Evolutionary conservation across 495 filamentous ascomycete species (phyloP).

Genomic region (Xylaria flabelliformis): DNA sequence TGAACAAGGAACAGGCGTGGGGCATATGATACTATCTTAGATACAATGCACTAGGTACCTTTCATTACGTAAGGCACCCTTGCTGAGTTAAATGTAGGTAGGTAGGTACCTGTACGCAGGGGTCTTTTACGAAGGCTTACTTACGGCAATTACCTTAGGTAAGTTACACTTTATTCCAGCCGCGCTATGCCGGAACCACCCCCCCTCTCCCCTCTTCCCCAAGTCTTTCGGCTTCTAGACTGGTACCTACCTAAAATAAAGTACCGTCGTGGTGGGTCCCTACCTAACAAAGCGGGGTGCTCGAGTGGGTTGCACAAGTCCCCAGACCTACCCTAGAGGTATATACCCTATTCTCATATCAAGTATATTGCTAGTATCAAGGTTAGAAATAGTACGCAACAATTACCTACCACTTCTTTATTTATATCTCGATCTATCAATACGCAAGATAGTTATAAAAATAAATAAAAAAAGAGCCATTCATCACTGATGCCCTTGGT

Average conservation of each 20-base stretch:
- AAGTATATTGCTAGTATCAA: background rate
- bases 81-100: background rate
- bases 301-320: background rate
- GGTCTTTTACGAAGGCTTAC: background rate
- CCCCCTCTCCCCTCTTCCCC: background rate
- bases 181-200: background rate
- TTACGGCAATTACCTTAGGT: background rate
- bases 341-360: background rate
- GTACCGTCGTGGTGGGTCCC: background rate
- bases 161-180: background rate
- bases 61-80: background rate
- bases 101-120: background rate
- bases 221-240: background rate
- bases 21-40: background rate
- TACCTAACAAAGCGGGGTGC: background rate
- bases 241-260: background rate
- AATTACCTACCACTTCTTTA: background rate
- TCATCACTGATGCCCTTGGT: background rate
- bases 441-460: too few species aligned
- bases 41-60: background rate
- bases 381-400: background rate
- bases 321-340: conserved; percentile 2
- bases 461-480: background rate
- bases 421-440: background rate
- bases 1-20: conserved; percentile 11